Percentiles rank a stretch among this genome's conserved stretches.
Conservation (phyloP, 2,329 filamentous ascomycete genomes). For the Claviceps spartinae region DNA sequence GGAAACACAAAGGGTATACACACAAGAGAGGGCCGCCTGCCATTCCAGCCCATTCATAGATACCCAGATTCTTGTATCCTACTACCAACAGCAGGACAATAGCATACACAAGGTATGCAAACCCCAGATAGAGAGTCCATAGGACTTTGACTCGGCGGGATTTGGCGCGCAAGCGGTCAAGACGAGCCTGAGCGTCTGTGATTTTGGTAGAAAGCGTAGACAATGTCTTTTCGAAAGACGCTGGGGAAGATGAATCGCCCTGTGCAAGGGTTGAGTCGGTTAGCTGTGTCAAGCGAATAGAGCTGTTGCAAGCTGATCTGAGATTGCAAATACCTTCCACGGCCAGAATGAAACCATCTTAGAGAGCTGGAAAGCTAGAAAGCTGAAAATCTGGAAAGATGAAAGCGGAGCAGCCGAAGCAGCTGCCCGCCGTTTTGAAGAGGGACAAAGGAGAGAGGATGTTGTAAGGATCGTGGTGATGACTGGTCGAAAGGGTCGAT, state of each 20-base stretch:
- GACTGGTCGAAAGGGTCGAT: not conserved
- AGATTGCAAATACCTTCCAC: conserved; percentile 8
- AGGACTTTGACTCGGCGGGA: conserved; percentile 71
- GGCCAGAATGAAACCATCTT: conserved; percentile 12
- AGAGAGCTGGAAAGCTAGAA: not conserved
- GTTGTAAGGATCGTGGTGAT: not conserved
- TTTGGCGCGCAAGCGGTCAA: conserved; percentile 59
- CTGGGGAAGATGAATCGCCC: conserved; percentile 70
- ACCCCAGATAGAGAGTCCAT: conserved; percentile 79
- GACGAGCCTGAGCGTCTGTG: conserved; percentile 53
- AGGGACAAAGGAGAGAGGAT: not conserved
- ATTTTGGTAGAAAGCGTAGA: conserved; percentile 75
- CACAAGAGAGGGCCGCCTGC: conserved; percentile 68
- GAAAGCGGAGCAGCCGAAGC: too few species aligned
- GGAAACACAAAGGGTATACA: conserved; percentile 14
- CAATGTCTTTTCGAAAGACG: conserved; percentile 85
- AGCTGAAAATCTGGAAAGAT: not conserved
- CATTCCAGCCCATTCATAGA: conserved; percentile 65
- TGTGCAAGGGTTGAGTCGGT: conserved; percentile 22
- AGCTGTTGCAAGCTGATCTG: not conserved
- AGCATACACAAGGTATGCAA: conserved; percentile 78
- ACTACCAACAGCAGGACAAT: conserved; percentile 75
- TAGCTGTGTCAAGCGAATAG: not conserved
- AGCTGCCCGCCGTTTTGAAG: not conserved
- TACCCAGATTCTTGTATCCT: conserved; percentile 65